phyloP scores from a whole-genome alignment of 805 yeast species.

The Zygosaccharomyces rouxii region DNA sequence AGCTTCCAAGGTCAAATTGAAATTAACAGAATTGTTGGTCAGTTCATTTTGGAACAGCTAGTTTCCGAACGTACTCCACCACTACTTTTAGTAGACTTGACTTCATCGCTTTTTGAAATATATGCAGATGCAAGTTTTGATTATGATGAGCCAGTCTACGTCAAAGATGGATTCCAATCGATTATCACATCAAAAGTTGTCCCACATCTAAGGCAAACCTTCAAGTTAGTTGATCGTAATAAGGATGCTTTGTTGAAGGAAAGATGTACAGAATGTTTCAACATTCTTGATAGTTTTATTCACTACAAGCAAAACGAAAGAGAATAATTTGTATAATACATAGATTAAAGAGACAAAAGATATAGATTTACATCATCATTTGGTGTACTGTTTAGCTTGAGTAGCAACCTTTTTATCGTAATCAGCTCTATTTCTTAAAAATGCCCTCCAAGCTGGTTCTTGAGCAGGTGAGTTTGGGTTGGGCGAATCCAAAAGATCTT shows the following conservation, averaged over 20 bases:
- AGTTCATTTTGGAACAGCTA: conserved; percentile 40
- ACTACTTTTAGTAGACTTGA: conserved; percentile 50
- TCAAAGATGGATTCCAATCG: conserved; percentile 44
- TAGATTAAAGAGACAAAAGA: conserved; percentile 3
- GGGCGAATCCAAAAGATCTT: conserved; percentile 83
- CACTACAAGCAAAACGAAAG: conserved; percentile 60
- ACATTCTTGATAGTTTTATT: conserved; percentile 70
- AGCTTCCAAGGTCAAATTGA: conserved; percentile 42
- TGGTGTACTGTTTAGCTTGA: conserved; percentile 72
- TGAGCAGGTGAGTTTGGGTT: conserved; percentile 97
- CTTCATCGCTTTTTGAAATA: conserved; percentile 68
- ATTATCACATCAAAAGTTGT: conserved; percentile 40
- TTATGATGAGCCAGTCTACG: conserved; percentile 69
- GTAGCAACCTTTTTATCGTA: conserved; percentile 76
- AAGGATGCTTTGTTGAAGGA: conserved; percentile 52
- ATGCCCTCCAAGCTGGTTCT: conserved; percentile 92
- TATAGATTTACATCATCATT: conserved; percentile 18
- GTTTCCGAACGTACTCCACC: conserved; percentile 25
- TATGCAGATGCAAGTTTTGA: conserved; percentile 67
- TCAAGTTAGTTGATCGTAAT: conserved; percentile 66
- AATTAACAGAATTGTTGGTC: conserved; percentile 43
- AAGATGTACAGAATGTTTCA: conserved; percentile 61
- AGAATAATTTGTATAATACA: conserved; percentile 14
- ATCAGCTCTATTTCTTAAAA: conserved; percentile 56
- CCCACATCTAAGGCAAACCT: conserved; percentile 47